phyloP scores from a whole-genome alignment of 1,139 yeast genomes.

The Blastobotrys raffinosifermentans region DNA sequence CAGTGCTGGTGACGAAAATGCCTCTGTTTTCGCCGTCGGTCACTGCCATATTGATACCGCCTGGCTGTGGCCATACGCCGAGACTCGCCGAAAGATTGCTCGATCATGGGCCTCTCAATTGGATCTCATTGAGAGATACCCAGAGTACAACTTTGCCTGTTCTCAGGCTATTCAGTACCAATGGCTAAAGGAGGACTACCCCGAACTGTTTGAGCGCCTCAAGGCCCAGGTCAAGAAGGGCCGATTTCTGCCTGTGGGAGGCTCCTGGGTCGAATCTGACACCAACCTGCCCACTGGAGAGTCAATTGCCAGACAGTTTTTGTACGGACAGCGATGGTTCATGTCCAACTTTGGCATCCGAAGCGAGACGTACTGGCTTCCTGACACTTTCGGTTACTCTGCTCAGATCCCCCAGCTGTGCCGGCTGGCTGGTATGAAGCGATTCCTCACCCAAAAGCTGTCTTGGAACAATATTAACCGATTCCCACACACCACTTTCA shows the following conservation, averaged over 20 bases:
- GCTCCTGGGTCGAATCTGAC: constrained; percentile 95
- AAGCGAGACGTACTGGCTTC: constrained; percentile 79
- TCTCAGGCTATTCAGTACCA: constrained; percentile 92
- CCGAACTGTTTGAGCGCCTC: constrained; percentile 59
- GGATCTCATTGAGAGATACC: constrained; percentile 73
- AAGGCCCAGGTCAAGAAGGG: constrained; percentile 61
- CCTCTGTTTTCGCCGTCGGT: constrained; percentile 68
- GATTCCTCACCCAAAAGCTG: constrained; percentile 81
- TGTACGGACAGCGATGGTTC: constrained; percentile 81
- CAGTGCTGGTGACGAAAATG: constrained; percentile 3
- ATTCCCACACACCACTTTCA: constrained; percentile 82
- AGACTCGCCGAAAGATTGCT: constrained; percentile 79
- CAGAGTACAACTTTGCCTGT: constrained; percentile 87
- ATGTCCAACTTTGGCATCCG: constrained; percentile 67
- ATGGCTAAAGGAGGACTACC: constrained; percentile 81
- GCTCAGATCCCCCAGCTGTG: constrained; percentile 91
- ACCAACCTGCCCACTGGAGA: constrained; percentile 90
- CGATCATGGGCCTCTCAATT: constrained; percentile 92
- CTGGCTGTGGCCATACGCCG: constrained; percentile 97
- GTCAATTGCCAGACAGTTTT: constrained; percentile 75
- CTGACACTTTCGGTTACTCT: constrained; percentile 93
- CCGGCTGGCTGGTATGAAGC: constrained; percentile 69
- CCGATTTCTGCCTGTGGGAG: constrained; percentile 86
- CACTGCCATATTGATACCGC: constrained; percentile 96
- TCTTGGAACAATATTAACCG: constrained; percentile 90